Evolutionary conservation across 768 basidiomycete genomes (phyloP).

Genomic region (Kwoniella sp.): DNA sequence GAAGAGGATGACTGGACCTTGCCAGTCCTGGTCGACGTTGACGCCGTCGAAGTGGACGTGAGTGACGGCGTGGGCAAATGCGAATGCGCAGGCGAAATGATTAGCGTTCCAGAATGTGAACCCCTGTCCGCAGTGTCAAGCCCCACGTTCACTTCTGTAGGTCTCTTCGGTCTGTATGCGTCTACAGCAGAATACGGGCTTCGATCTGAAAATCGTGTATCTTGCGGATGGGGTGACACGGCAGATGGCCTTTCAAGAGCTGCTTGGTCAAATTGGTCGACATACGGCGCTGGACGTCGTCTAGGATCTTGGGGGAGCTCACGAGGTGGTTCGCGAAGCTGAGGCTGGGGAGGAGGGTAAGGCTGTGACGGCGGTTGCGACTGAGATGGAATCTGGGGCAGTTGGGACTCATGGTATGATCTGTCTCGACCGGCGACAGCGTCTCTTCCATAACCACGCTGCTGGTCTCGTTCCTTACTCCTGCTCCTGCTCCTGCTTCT

Average conservation of each 20-base stretch:
- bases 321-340: background rate
- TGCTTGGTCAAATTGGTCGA: background rate
- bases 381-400: too few relatives aligned
- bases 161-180: background rate
- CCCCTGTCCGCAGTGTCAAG: background rate
- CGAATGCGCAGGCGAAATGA: background rate
- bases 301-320: background rate
- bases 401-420: background rate
- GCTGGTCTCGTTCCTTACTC: background rate
- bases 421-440: background rate
- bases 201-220: background rate
- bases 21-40: background rate
- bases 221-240: background rate
- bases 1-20: too few relatives aligned
- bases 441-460: too few relatives aligned
- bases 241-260: background rate
- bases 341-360: background rate
- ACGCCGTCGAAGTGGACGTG: background rate
- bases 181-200: too few relatives aligned
- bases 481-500: background rate
- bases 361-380: background rate
- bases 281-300: background rate
- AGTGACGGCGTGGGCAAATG: conserved; percentile 6
- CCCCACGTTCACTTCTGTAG: background rate
- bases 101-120: background rate